phyloP scores from a whole-genome alignment of 441 rosid genomes.

The Melastoma candidum region DNA sequence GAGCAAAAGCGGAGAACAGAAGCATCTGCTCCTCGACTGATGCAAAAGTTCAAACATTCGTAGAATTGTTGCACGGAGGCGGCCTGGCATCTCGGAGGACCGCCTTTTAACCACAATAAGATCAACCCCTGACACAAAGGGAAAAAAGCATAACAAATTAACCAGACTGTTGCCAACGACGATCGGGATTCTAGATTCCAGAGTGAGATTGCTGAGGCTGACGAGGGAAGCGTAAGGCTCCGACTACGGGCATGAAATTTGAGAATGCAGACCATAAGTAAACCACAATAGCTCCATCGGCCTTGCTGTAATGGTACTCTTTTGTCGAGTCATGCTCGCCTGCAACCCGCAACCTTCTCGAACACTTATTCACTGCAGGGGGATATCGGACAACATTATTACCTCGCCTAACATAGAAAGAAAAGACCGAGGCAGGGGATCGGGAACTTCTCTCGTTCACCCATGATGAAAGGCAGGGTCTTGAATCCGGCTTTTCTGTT shows the following conservation, averaged over 20 bases:
- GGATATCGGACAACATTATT: not conserved
- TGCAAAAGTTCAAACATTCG: slow-evolving; percentile 17
- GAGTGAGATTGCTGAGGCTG: slow-evolving; percentile 15
- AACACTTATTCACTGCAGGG: slow-evolving; percentile 39
- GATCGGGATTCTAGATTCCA: not conserved
- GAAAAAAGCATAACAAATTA: slow-evolving; percentile 1
- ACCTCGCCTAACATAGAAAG: not conserved
- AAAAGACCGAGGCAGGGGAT: not conserved
- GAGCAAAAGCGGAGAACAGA: slow-evolving; percentile 23
- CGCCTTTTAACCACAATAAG: slow-evolving; percentile 34
- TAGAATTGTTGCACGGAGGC: slow-evolving; percentile 13
- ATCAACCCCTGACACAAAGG: slow-evolving; percentile 27
- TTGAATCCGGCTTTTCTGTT: slow-evolving; percentile 34
- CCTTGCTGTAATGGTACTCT: slow-evolving; percentile 24
- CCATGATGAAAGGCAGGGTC: slow-evolving; percentile 47
- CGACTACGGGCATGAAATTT: slow-evolving; percentile 26
- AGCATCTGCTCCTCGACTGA: slow-evolving; percentile 19
- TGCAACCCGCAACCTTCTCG: slow-evolving; percentile 34
- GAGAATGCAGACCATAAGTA: slow-evolving; percentile 37
- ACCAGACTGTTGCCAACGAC: not conserved
- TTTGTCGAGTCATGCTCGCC: slow-evolving; percentile 39
- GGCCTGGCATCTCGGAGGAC: slow-evolving; percentile 28
- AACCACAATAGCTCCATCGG: slow-evolving; percentile 24
- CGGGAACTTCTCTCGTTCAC: slow-evolving; percentile 11
- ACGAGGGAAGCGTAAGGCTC: slow-evolving; percentile 32